Conservation (phyloP, 352 stramenopile species). For the Aphanomyces euteiches region DNA sequence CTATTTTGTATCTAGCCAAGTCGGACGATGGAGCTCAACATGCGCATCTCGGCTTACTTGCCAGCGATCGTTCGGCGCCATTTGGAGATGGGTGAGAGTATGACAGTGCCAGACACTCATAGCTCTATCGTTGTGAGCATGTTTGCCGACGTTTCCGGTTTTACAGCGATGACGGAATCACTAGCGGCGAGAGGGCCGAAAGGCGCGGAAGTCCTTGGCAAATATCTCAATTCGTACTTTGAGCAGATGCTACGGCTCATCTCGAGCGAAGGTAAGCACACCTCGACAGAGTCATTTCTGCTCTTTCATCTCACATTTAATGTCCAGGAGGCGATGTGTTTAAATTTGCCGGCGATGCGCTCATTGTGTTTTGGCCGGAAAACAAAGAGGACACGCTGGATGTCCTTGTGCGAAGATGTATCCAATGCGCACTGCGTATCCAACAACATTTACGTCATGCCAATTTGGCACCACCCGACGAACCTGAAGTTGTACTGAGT, state of each 20-base stretch:
- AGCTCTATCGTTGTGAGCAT: constrained; percentile 81
- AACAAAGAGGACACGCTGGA: constrained; percentile 88
- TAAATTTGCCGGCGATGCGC: constrained; percentile 95
- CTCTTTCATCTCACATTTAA: background rate
- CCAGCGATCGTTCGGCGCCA: constrained; percentile 73
- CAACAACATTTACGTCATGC: constrained; percentile 86
- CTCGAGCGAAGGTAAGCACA: constrained; percentile 50
- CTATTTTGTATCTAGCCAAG: constrained; percentile 14
- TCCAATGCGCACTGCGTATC: constrained; percentile 89
- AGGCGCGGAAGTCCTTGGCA: constrained; percentile 86
- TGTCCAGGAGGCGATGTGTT: constrained; percentile 74
- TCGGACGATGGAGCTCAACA: constrained; percentile 64
- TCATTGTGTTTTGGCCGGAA: constrained; percentile 92
- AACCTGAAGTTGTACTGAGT: constrained; percentile 49
- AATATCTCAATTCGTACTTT: constrained; percentile 93
- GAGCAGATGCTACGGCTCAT: constrained; percentile 77
- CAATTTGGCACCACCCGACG: constrained; percentile 76
- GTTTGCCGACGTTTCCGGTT: constrained; percentile 93
- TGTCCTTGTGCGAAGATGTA: constrained; percentile 63
- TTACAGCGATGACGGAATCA: constrained; percentile 91
- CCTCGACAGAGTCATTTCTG: background rate
- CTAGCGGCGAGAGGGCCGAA: constrained; percentile 73
- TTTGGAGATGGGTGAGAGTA: constrained; percentile 47
- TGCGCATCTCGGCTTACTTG: constrained; percentile 76
- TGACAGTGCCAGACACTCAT: constrained; percentile 66